phyloP scores from a whole-genome alignment of 306 rosid genomes.

The Mucuna pruriens region DNA sequence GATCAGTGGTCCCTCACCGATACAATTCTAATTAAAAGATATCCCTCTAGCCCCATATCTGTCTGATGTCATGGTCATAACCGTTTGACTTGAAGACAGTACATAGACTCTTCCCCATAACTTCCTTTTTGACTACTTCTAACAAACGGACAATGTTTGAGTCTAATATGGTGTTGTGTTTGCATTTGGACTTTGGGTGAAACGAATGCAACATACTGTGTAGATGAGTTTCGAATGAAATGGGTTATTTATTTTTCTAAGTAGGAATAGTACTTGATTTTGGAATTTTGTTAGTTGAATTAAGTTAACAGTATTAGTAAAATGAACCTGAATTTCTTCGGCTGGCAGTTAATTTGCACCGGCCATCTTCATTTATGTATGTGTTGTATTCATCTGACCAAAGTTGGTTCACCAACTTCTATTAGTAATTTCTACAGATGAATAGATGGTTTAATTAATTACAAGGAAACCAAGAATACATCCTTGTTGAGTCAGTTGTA shows the following conservation, averaged over 20 bases:
- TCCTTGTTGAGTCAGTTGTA: background rate
- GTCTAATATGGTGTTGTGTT: background rate
- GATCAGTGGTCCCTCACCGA: conserved; percentile 47
- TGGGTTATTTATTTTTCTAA: conserved; percentile 9
- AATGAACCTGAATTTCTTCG: conserved; percentile 3
- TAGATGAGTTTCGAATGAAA: conserved; percentile 25
- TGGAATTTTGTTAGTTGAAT: background rate
- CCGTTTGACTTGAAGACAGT: conserved; percentile 68
- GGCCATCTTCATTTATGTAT: conserved; percentile 2
- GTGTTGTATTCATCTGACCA: conserved; percentile 8
- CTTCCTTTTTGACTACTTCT: conserved; percentile 50
- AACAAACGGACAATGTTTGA: background rate
- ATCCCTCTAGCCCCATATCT: conserved; percentile 49
- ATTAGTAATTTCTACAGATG: conserved; percentile 18
- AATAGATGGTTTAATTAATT: conserved; percentile 10
- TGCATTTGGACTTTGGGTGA: background rate
- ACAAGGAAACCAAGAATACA: conserved; percentile 27
- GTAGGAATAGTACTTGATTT: background rate
- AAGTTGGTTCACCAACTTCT: conserved; percentile 47
- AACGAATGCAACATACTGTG: background rate
- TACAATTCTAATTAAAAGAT: conserved; percentile 37
- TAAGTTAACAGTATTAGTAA: conserved; percentile 5
- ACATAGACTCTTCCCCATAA: conserved; percentile 46
- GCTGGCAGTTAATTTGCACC: background rate
- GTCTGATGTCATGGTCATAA: conserved; percentile 71